phyloP scores from a whole-genome alignment of 768 basidiomycete species.

The Antrodiella citrinella region DNA sequence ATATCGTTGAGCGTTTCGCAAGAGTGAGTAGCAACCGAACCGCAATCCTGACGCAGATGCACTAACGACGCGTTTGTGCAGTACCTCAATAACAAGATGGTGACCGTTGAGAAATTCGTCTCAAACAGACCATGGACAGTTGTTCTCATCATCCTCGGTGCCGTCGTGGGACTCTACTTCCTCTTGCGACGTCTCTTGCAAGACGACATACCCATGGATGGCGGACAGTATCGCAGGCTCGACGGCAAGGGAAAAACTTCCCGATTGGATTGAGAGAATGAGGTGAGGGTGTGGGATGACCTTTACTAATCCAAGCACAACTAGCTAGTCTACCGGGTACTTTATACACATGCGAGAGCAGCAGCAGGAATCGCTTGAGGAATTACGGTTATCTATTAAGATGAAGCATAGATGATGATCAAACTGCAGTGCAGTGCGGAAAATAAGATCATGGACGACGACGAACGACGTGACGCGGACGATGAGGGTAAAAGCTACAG shows the following conservation, averaged over 20 bases:
- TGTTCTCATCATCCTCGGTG: constrained; percentile 14
- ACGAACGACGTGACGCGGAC: neutral
- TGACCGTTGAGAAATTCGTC: constrained; percentile 19
- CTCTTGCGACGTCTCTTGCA: constrained; percentile 6
- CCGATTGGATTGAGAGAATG: neutral
- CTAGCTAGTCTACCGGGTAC: neutral
- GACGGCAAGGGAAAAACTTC: neutral
- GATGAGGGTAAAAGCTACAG: neutral
- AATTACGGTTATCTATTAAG: neutral
- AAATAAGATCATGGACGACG: too few species aligned
- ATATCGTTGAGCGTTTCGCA: constrained; percentile 55
- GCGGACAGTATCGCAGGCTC: neutral
- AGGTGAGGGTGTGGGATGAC: neutral
- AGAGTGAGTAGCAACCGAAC: constrained; percentile 46
- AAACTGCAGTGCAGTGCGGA: neutral
- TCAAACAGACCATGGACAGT: constrained; percentile 19
- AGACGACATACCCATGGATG: neutral
- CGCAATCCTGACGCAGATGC: too few species aligned
- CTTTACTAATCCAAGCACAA: neutral
- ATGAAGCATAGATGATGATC: neutral
- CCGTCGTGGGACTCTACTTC: constrained; percentile 12
- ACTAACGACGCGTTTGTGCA: constrained; percentile 13
- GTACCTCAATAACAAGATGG: constrained; percentile 24
- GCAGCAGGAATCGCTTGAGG: too few species aligned
- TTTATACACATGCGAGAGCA: neutral